Conservation (phyloP, 495 filamentous ascomycete genomes). For the Lasiosphaeriaceae sp. region DNA sequence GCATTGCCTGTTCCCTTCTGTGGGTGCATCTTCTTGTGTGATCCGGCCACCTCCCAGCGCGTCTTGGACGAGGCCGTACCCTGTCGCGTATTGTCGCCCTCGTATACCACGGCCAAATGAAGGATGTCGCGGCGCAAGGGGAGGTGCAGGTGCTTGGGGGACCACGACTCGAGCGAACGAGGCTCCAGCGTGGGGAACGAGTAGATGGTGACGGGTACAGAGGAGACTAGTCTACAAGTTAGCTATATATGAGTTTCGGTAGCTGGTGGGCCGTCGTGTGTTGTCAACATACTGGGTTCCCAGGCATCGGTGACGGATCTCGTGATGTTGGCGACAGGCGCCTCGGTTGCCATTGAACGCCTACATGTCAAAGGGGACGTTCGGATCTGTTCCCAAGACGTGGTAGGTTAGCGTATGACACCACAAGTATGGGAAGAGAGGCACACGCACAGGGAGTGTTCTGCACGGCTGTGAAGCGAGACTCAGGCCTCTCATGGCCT, state of each 20-base stretch:
- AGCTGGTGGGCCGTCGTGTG: not conserved
- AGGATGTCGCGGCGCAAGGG: conserved; percentile 89
- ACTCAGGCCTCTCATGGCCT: conserved; percentile 42
- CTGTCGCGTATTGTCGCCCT: conserved; percentile 82
- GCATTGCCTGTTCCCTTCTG: conserved; percentile 86
- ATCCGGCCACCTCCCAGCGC: conserved; percentile 78
- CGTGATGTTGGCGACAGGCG: conserved; percentile 41
- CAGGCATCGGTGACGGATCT: conserved; percentile 31
- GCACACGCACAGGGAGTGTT: conserved; percentile 25
- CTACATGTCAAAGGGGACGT: conserved; percentile 24
- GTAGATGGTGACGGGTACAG: conserved; percentile 79
- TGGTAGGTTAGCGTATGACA: conserved; percentile 9
- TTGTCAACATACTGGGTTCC: conserved; percentile 17
- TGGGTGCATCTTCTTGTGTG: conserved; percentile 65
- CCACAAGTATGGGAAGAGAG: not conserved
- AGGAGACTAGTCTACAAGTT: conserved; percentile 40
- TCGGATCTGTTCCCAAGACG: conserved; percentile 12
- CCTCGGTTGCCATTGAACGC: conserved; percentile 79
- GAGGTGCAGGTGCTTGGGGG: conserved; percentile 73
- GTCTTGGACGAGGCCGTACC: conserved; percentile 85
- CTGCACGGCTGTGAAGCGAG: conserved; percentile 38
- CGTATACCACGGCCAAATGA: conserved; percentile 87
- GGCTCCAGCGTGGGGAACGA: conserved; percentile 88
- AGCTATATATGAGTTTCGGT: not conserved
- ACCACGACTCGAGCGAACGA: conserved; percentile 70